phyloP scores from a whole-genome alignment of 2,329 filamentous ascomycete genomes.

The Akanthomyces dipterigenus region DNA sequence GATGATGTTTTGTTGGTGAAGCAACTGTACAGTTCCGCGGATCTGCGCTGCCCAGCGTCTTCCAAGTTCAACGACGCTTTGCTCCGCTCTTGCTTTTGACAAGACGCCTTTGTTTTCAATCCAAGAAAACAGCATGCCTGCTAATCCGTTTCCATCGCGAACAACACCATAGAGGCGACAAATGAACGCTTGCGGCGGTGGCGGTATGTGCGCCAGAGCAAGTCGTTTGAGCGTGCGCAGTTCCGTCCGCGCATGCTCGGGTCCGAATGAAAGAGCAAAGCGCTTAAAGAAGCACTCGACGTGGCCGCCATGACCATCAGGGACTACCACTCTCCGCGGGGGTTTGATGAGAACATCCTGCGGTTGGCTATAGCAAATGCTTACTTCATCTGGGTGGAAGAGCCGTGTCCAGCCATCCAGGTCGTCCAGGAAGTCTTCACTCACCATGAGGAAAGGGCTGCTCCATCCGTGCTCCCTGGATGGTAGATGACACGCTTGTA shows the following conservation, averaged over 20 bases:
- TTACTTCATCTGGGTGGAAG: neutral
- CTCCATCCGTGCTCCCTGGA: neutral
- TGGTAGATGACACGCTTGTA: neutral
- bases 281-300: constrained; percentile 2
- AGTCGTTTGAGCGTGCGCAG: constrained; percentile 2
- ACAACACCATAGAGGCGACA: constrained; percentile 12
- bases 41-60: constrained; percentile 14
- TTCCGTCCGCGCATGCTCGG: constrained; percentile 9
- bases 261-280: neutral
- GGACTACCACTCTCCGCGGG: constrained; percentile 4
- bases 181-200: constrained; percentile 1
- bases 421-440: neutral
- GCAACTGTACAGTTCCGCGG: constrained; percentile 10
- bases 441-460: neutral
- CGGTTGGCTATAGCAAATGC: constrained; percentile 2
- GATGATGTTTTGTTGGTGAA: constrained; percentile 18
- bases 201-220: constrained; percentile 5
- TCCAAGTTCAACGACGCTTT: neutral
- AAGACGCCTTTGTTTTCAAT: neutral
- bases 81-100: neutral
- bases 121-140: neutral
- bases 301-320: neutral
- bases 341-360: constrained; percentile 9
- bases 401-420: neutral
- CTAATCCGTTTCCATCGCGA: neutral